phyloP scores from a whole-genome alignment of 768 basidiomycete species.

The Tricholomella constricta region DNA sequence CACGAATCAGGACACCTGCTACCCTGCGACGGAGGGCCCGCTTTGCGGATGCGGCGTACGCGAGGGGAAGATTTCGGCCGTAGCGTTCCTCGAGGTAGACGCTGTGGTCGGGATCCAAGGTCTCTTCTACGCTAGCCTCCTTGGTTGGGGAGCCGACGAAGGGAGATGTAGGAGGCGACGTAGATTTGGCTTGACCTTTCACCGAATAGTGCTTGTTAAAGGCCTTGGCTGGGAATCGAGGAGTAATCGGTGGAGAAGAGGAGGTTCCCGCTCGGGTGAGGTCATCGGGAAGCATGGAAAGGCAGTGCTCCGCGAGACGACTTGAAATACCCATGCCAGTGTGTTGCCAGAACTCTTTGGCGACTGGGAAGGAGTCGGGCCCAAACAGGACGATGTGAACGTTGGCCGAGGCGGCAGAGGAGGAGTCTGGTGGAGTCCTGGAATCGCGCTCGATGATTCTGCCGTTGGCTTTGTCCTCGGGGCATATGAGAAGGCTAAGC shows the following conservation, averaged over 20 bases:
- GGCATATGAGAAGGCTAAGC: conserved; percentile 71
- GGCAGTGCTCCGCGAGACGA: conserved; percentile 80
- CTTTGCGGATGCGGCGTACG: conserved; percentile 79
- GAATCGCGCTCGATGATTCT: conserved; percentile 27
- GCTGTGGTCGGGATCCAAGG: conserved; percentile 59
- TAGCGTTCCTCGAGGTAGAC: conserved; percentile 93
- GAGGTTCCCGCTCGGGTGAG: conserved; percentile 24
- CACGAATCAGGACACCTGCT: conserved; percentile 78
- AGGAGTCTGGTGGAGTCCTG: conserved; percentile 21
- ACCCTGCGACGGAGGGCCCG: conserved; percentile 85
- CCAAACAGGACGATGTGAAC: conserved; percentile 86
- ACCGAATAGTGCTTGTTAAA: conserved; percentile 63
- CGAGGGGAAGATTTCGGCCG: conserved; percentile 82
- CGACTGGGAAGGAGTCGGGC: conserved; percentile 55
- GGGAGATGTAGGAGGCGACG: conserved; percentile 15
- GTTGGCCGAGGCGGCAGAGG: conserved; percentile 43
- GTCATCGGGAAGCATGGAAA: conserved; percentile 65
- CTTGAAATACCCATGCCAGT: conserved; percentile 89
- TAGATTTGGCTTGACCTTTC: conserved; percentile 24
- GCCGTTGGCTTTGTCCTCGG: conserved; percentile 46
- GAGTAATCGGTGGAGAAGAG: conserved; percentile 26
- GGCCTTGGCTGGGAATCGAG: conserved; percentile 40
- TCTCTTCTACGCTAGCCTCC: conserved; percentile 36
- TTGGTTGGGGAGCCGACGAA: conserved; percentile 6
- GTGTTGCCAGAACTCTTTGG: conserved; percentile 97